These are phyloP conservation scores for Cercophora sp. DNA, from an alignment of 495 filamentous ascomycete species.

Conservation along the genomic window DNA sequence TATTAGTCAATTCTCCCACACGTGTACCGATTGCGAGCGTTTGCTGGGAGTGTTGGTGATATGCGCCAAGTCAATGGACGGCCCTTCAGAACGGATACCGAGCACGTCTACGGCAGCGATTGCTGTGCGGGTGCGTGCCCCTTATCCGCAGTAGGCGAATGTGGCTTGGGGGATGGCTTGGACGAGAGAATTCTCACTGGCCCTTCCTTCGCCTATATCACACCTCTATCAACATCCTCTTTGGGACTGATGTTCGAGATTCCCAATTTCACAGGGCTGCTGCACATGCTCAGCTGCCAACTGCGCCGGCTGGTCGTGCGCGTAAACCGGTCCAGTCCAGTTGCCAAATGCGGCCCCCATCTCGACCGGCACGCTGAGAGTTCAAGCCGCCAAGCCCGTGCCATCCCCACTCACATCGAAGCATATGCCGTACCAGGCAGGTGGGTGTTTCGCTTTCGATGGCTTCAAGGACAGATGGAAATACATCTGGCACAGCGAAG, in stretches of 20 bases:
- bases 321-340: too few relatives aligned
- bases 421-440: constrained; percentile 6
- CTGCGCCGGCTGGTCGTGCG: not conserved
- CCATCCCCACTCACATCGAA: not conserved
- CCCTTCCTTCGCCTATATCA: not conserved
- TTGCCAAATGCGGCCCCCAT: not conserved
- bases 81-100: too few relatives aligned
- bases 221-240: constrained; percentile 7
- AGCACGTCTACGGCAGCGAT: too few relatives aligned
- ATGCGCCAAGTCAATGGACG: constrained; percentile 10
- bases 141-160: not conserved
- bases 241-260: not conserved
- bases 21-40: constrained; percentile 4
- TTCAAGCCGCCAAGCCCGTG: not conserved
- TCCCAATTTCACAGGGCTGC: not conserved
- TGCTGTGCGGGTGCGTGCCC: not conserved
- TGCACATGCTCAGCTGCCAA: constrained; percentile 2
- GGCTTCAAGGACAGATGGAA: too few relatives aligned
- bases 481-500: too few relatives aligned
- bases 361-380: not conserved
- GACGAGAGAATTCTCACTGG: constrained; percentile 7
- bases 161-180: too few relatives aligned
- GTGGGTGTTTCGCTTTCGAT: too few relatives aligned
- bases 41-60: not conserved
- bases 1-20: constrained; percentile 12